These are phyloP conservation scores for Suhomyces xylopsoci DNA, from an alignment of 805 yeast genomes.

Conservation along the genomic window DNA sequence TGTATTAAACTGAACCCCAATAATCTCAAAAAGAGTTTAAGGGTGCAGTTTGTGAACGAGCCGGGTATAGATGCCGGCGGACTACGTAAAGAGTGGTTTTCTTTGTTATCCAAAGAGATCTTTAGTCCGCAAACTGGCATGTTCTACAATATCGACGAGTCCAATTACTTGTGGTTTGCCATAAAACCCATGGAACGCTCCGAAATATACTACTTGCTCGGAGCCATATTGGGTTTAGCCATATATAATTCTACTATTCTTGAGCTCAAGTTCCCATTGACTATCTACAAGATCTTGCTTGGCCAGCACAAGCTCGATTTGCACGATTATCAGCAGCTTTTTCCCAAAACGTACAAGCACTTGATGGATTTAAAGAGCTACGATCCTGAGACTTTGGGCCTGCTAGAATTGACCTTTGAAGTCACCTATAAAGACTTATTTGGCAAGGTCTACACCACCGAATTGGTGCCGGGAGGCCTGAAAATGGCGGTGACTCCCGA, in stretches of 20 bases:
- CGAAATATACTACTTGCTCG: slow-evolving; percentile 72
- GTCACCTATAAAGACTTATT: slow-evolving; percentile 52
- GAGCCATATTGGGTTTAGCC: slow-evolving; percentile 85
- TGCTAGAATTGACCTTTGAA: slow-evolving; percentile 57
- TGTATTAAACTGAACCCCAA: slow-evolving; percentile 52
- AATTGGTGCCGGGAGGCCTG: slow-evolving; percentile 60
- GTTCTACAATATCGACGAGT: slow-evolving; percentile 64
- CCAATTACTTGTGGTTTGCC: slow-evolving; percentile 75
- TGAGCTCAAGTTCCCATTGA: slow-evolving; percentile 73
- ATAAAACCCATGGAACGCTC: slow-evolving; percentile 39
- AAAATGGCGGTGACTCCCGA: slow-evolving; percentile 50
- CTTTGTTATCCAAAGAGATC: slow-evolving; percentile 63
- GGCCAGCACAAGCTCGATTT: slow-evolving; percentile 47
- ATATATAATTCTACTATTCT: slow-evolving; percentile 85
- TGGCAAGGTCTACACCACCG: slow-evolving; percentile 42
- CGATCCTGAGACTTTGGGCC: slow-evolving; percentile 30
- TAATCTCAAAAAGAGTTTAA: slow-evolving; percentile 70
- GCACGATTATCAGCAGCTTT: slow-evolving; percentile 64
- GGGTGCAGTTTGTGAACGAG: slow-evolving; percentile 79
- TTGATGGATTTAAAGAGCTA: slow-evolving; percentile 28
- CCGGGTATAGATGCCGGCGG: slow-evolving; percentile 98
- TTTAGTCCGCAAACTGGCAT: slow-evolving; percentile 69
- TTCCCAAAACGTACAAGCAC: slow-evolving; percentile 57
- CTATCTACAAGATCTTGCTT: slow-evolving; percentile 72
- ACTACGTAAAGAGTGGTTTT: slow-evolving; percentile 89